Conservation (phyloP, 1,139 yeast genomes). For the Blastobotrys buckinghamii region DNA sequence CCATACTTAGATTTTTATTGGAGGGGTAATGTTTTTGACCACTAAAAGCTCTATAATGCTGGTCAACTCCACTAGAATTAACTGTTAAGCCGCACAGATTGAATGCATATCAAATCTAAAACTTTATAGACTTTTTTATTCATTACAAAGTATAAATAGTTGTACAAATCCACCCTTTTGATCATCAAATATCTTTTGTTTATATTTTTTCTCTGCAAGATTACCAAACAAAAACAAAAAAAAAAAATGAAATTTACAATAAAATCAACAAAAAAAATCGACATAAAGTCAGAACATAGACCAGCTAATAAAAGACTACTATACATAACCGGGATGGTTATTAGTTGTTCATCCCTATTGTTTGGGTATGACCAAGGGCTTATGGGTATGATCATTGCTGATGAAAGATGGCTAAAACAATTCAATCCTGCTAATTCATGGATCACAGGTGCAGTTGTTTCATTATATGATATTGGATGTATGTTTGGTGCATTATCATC, state of each 20-base stretch:
- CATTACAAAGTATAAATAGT: too few relatives aligned
- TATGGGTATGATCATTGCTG: slow-evolving; percentile 71
- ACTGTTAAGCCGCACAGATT: too few relatives aligned
- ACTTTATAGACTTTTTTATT: too few relatives aligned
- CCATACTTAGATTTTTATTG: too few relatives aligned
- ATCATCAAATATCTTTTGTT: too few relatives aligned
- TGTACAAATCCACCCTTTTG: too few relatives aligned
- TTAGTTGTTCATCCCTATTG: slow-evolving; percentile 56
- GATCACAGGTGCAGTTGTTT: slow-evolving; percentile 72
- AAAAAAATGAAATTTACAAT: neutral
- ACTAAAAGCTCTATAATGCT: too few relatives aligned
- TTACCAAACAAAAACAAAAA: neutral
- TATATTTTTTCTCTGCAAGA: neutral
- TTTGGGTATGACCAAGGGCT: slow-evolving; percentile 94
- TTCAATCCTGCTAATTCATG: slow-evolving; percentile 67
- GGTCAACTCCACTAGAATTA: too few relatives aligned
- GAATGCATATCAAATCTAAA: too few relatives aligned
- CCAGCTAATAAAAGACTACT: slow-evolving; percentile 21
- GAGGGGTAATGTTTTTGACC: too few relatives aligned
- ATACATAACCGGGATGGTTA: slow-evolving; percentile 51
- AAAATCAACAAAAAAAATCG: neutral
- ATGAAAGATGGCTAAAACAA: slow-evolving; percentile 64
- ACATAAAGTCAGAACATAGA: neutral
- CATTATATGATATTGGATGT: slow-evolving; percentile 83
- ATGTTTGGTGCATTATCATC: slow-evolving; percentile 68